These are phyloP conservation scores for Annulohypoxylon nitens DNA, from an alignment of 495 filamentous ascomycete species.

Conservation along the genomic window DNA sequence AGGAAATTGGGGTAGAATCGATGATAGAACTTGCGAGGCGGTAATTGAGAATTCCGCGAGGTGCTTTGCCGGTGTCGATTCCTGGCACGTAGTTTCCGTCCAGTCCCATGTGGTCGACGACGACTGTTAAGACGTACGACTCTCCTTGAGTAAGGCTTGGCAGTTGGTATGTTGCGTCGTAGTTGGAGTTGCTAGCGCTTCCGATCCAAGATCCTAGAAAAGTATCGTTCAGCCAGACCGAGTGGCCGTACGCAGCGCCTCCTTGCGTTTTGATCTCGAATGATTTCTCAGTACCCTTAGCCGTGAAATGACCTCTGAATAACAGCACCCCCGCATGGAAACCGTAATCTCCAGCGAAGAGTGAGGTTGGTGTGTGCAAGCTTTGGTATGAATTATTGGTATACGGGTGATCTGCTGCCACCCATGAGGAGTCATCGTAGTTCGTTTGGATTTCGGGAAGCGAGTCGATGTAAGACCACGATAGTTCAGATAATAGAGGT, in stretches of 20 bases:
- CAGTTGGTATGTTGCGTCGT: slow-evolving; percentile 69
- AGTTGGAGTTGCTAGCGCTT: slow-evolving; percentile 54
- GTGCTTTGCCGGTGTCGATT: slow-evolving; percentile 73
- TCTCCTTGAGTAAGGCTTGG: slow-evolving; percentile 64
- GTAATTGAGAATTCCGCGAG: slow-evolving; percentile 76
- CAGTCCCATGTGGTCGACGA: slow-evolving; percentile 80
- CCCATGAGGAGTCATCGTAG: slow-evolving; percentile 79
- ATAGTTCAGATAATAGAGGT: slow-evolving; percentile 66
- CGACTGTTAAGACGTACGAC: slow-evolving; percentile 73
- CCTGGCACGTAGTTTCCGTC: slow-evolving; percentile 73
- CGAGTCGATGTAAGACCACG: slow-evolving; percentile 77
- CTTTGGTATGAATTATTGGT: slow-evolving; percentile 68
- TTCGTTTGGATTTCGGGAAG: slow-evolving; percentile 74
- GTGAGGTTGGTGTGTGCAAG: slow-evolving; percentile 71
- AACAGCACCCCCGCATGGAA: slow-evolving; percentile 76
- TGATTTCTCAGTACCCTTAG: slow-evolving; percentile 70
- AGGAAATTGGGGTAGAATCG: slow-evolving; percentile 61
- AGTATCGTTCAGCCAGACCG: slow-evolving; percentile 68
- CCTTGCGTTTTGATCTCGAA: slow-evolving; percentile 72
- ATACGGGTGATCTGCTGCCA: slow-evolving; percentile 62
- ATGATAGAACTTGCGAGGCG: slow-evolving; percentile 59
- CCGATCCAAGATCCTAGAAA: slow-evolving; percentile 72
- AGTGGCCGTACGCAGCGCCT: slow-evolving; percentile 70
- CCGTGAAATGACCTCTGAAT: slow-evolving; percentile 78
- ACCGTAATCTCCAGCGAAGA: slow-evolving; percentile 80